Evolutionary conservation across 345 rosid genomes (phyloP).

Genomic region (Populus pruinosa): DNA sequence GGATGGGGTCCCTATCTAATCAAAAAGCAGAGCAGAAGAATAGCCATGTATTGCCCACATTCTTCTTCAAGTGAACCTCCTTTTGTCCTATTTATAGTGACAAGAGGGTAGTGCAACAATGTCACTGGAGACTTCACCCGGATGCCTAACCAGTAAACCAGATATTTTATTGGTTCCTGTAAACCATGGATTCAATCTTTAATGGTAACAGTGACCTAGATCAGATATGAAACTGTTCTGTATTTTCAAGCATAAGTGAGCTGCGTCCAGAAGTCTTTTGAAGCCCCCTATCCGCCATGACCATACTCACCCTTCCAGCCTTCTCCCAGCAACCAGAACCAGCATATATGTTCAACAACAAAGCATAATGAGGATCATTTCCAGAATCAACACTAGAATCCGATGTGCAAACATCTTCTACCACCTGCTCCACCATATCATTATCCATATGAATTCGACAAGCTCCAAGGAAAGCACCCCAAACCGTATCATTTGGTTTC

Average conservation of each 20-base stretch:
- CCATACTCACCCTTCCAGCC: constrained; percentile 50
- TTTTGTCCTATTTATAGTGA: background rate
- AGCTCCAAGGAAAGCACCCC: constrained; percentile 75
- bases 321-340: constrained; percentile 59
- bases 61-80: background rate
- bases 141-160: background rate
- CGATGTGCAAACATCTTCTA: constrained; percentile 30
- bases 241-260: constrained; percentile 32
- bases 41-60: background rate
- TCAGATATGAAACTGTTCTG: background rate
- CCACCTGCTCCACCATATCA: constrained; percentile 45
- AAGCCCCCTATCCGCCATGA: constrained; percentile 41
- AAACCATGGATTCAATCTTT: background rate
- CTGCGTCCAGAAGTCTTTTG: constrained; percentile 55
- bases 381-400: constrained; percentile 16
- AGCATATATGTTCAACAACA: constrained; percentile 66
- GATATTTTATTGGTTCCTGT: background rate
- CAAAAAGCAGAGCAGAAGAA: background rate
- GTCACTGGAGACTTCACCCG: background rate
- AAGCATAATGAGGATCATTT: constrained; percentile 43
- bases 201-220: background rate
- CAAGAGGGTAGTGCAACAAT: background rate
- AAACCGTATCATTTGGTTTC: constrained; percentile 60
- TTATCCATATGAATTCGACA: constrained; percentile 54
- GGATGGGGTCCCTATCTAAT: background rate